Evolutionary conservation across 1,284 basidiomycete species (phyloP).

Genomic region (Ustilago cynodontis): DNA sequence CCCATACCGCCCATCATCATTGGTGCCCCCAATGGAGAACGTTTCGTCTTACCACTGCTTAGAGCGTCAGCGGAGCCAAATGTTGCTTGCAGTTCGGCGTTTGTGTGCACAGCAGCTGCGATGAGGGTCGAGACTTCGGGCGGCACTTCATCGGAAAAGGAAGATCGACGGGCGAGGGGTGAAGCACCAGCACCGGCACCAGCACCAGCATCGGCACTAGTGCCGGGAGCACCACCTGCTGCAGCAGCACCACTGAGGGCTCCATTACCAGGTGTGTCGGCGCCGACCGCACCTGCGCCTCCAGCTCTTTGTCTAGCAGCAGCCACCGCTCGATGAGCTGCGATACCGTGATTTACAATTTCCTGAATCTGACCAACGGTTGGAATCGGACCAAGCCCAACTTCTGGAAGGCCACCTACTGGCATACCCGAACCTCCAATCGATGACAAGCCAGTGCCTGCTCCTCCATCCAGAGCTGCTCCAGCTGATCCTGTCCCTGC

Average conservation of each 20-base stretch:
- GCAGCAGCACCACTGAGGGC: no score
- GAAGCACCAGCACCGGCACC: not conserved
- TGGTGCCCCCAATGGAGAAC: not conserved
- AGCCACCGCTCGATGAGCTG: not conserved
- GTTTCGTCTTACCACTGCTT: not conserved
- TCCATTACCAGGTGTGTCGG: no score
- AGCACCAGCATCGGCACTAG: no score
- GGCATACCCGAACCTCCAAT: no score
- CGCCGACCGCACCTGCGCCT: no score
- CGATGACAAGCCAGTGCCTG: not conserved
- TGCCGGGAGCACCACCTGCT: no score
- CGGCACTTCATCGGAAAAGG: not conserved
- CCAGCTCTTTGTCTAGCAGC: not conserved
- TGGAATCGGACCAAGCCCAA: not conserved
- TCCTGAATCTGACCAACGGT: not conserved
- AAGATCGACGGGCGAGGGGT: not conserved
- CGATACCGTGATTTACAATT: not conserved
- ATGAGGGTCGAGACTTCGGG: not conserved
- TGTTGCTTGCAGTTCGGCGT: not conserved
- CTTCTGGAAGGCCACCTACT: no score
- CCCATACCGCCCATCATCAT: constrained; percentile 3
- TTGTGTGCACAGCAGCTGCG: not conserved
- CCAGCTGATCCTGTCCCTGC: not conserved
- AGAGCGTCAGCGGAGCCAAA: not conserved
- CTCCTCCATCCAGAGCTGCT: not conserved